Conservation (phyloP, 139 green algal species). For the Chlorella vulgaris region DNA sequence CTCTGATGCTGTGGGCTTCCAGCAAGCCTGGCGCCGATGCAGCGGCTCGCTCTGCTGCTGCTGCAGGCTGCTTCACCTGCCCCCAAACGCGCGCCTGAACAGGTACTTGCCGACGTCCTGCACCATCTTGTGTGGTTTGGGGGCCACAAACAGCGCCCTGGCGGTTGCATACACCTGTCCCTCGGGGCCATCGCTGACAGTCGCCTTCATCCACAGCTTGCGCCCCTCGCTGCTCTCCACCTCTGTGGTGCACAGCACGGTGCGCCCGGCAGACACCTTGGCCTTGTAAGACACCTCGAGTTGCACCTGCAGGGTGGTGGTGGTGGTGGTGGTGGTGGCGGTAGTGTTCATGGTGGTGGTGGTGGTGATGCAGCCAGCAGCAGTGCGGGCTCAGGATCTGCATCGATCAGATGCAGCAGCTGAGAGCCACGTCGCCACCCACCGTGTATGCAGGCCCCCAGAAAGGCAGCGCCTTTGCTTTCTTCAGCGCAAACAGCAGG, state of each 20-base stretch:
- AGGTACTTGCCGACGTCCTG: constrained; percentile 53
- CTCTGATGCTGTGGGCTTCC: too few species aligned
- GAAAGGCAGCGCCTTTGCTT: constrained; percentile 24
- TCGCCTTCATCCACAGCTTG: constrained; percentile 79
- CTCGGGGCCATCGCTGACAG: constrained; percentile 39
- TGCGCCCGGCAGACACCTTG: constrained; percentile 50
- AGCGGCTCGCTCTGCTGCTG: too few species aligned
- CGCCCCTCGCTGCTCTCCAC: constrained; percentile 73
- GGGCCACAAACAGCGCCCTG: constrained; percentile 81
- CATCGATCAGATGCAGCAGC: not conserved
- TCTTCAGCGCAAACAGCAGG: constrained; percentile 52
- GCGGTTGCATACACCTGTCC: constrained; percentile 72
- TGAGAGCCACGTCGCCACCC: not conserved
- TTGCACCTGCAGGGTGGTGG: constrained; percentile 2
- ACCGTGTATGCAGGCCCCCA: constrained; percentile 38
- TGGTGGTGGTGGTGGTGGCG: not conserved
- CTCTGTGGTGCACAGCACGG: constrained; percentile 68
- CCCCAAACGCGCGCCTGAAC: constrained; percentile 11
- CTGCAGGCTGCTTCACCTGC: too few species aligned
- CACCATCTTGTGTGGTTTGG: constrained; percentile 46
- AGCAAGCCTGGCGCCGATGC: too few species aligned
- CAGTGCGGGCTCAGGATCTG: too few species aligned
- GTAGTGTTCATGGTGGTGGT: not conserved
- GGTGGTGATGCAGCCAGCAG: not conserved
- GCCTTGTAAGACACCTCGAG: constrained; percentile 62